Conservation (phyloP, 2,329 filamentous ascomycete genomes). For the Coniochaeta ligniaria region DNA sequence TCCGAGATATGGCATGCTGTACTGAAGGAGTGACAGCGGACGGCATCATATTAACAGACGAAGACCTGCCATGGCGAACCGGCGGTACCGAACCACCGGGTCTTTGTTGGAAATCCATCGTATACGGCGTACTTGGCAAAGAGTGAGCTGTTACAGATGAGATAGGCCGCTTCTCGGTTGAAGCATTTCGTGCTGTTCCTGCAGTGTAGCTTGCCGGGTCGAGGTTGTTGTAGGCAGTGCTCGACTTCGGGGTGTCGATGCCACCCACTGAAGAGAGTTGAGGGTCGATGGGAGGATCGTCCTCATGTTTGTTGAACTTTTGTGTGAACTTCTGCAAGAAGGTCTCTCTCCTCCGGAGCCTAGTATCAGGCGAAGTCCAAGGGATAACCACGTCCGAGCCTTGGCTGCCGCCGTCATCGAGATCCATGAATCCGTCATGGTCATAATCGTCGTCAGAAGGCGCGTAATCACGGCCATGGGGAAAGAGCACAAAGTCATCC, state of each 20-base stretch:
- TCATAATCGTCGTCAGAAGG: slow-evolving; percentile 11
- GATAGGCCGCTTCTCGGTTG: background rate
- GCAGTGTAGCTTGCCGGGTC: background rate
- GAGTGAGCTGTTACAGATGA: background rate
- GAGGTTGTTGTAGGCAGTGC: background rate
- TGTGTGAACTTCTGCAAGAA: slow-evolving; percentile 17
- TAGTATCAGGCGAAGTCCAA: slow-evolving; percentile 17
- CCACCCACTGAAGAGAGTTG: slow-evolving; percentile 5
- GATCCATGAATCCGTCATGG: slow-evolving; percentile 4
- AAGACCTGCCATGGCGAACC: background rate
- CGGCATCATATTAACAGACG: background rate
- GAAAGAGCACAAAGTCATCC: slow-evolving; percentile 18
- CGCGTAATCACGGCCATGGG: slow-evolving; percentile 8
- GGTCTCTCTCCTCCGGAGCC: slow-evolving; percentile 15
- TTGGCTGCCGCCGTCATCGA: slow-evolving; percentile 4
- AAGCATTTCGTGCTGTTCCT: background rate
- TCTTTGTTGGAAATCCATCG: background rate
- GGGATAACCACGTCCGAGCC: slow-evolving; percentile 2
- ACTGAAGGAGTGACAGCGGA: background rate
- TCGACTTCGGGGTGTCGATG: background rate
- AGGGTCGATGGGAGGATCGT: slow-evolving; percentile 9
- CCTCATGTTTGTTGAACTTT: slow-evolving; percentile 9
- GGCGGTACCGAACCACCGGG: background rate
- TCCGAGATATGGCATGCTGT: background rate
- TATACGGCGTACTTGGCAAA: background rate